Base-by-base conservation (phyloP, 768 basidiomycete genomes). In the Pulveroboletus sp. region DNA sequence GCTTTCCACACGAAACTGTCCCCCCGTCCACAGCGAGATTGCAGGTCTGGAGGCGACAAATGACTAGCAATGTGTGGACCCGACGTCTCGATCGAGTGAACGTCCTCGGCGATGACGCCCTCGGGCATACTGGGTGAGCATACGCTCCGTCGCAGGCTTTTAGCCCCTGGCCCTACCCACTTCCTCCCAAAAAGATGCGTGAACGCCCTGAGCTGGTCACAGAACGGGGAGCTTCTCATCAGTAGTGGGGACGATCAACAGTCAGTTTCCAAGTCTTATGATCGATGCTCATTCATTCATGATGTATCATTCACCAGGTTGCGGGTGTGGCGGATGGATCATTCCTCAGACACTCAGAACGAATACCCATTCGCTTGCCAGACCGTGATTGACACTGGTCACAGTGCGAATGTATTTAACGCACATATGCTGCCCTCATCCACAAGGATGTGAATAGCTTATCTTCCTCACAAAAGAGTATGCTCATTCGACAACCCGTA, bases 371-470 rank as follows among this genome's bases (percentile, higher is more conserved):
- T 82, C 66, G 67, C 70, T 37, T 89, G 79, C 61, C 73, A 79
- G 49, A 74, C 81, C 8, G 77, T 85, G n/a, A 82, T 93, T 43
- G 66, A 75, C 13, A 93, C 92, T 0, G 89, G 89, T 4, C 92
- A 95, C 65, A 76, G 70, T 40, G 81, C 77, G 11, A 95, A 95
- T 60, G 89, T 95, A 40, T 95, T 95, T 73, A 88, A 84, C 56
- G 82, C 79, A 0, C 81, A 88, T 40, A 84, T 89, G 76, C 72
- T 95, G 2, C 89, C 90, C 0, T 72, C 79, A 55, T 88, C 89
- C 10, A 78, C 83, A n/a, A 79, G 82, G 46, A 86, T 94, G 81
- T 90, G 66, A 73, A 80, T 62, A 53, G 53, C 41, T 30, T 57
- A 59, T 47, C 53, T 61, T 50, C 51, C n/a, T 24, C 45, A 46